Conservation (phyloP, 2,329 filamentous ascomycete species). For the Corynespora cassiicola region DNA sequence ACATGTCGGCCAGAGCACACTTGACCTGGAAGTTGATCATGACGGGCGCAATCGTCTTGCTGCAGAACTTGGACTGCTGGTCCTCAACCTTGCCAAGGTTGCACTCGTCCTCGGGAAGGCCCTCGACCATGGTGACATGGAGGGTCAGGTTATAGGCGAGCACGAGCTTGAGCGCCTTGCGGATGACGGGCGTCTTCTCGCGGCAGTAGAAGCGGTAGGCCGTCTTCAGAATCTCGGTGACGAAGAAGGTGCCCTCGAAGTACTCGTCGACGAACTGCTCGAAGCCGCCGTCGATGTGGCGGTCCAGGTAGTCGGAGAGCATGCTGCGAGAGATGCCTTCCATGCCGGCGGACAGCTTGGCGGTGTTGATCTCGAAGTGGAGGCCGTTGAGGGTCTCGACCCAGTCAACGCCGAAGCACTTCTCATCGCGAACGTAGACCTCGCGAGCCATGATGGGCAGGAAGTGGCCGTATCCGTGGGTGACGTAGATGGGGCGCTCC, state of each 20-base stretch:
- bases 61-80: slow-evolving; percentile 83
- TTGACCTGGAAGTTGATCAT: slow-evolving; percentile 99
- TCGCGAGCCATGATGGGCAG: slow-evolving; percentile 93
- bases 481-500: slow-evolving; percentile 82
- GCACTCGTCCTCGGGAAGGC: slow-evolving; percentile 78
- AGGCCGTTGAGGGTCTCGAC: slow-evolving; percentile 80
- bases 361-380: slow-evolving; percentile 85
- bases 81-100: slow-evolving; percentile 86
- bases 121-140: slow-evolving; percentile 94
- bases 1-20: slow-evolving; percentile 95
- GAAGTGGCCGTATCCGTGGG: slow-evolving; percentile 93
- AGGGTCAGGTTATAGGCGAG: slow-evolving; percentile 94
- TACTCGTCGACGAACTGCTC: slow-evolving; percentile 95
- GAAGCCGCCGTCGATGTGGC: slow-evolving; percentile 90
- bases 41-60: slow-evolving; percentile 90
- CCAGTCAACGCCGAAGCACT: slow-evolving; percentile 94
- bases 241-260: slow-evolving; percentile 92
- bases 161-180: slow-evolving; percentile 93
- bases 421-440: slow-evolving; percentile 89
- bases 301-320: slow-evolving; percentile 90
- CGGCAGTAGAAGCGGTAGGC: slow-evolving; percentile 92
- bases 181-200: slow-evolving; percentile 86
- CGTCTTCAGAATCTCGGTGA: slow-evolving; percentile 95
- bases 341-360: slow-evolving; percentile 85
- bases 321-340: slow-evolving; percentile 83